Conservation (phyloP, 768 basidiomycete species). For the Lactifluus rugatus region DNA sequence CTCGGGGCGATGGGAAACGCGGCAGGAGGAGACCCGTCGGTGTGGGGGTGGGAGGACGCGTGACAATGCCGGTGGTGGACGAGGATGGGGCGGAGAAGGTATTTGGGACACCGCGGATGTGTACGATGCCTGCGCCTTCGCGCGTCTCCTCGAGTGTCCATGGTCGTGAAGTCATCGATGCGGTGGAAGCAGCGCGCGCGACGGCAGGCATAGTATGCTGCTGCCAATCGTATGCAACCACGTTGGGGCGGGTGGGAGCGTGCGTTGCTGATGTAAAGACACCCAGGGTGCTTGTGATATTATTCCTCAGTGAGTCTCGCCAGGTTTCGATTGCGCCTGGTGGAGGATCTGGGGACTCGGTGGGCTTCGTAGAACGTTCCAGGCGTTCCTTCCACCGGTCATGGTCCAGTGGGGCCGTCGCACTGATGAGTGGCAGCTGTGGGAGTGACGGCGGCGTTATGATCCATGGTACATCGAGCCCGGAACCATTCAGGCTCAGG, state of each 20-base stretch:
- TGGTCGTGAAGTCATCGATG: conserved; percentile 21
- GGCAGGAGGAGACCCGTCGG: not conserved
- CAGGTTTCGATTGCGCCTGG: conserved; percentile 7
- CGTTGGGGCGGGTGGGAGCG: not conserved
- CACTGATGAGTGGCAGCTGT: not conserved
- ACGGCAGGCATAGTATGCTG: not conserved
- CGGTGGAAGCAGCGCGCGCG: not conserved
- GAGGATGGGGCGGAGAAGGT: not conserved
- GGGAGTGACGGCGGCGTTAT: not conserved
- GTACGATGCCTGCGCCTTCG: conserved; percentile 32
- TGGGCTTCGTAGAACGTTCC: not conserved
- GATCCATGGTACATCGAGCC: conserved; percentile 28
- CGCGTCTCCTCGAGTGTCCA: conserved; percentile 35
- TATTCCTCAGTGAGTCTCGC: conserved; percentile 14
- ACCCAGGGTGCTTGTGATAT: conserved; percentile 16
- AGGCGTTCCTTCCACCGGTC: conserved; percentile 14
- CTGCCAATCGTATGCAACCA: not conserved
- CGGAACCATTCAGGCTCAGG: conserved; percentile 26
- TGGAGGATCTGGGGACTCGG: not conserved
- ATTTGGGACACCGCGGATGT: conserved; percentile 25
- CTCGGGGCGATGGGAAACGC: not conserved
- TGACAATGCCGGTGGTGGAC: not conserved
- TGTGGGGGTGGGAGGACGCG: not conserved
- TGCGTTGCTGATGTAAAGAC: not conserved
- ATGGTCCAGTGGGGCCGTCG: not conserved